A percentile compares a stretch with the other conserved stretches of the same genome.
These are phyloP conservation scores for peach (Prunus persica) DNA, from an alignment of 306 rosid genomes.

Conservation along the genomic window Prunus_persica_NCBIv2 NC_034014.1:27471001-27471500, in stretches of 20 bases:
- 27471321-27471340: neutral
- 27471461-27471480: neutral
- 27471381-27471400: neutral
- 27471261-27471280: neutral
- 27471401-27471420: no score
- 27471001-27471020: neutral
- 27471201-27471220: neutral
- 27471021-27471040: neutral
- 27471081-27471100: neutral
- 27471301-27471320: neutral
- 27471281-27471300: neutral
- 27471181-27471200: neutral
- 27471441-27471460: neutral
- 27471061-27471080: neutral
- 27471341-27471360: neutral
- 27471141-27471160: neutral
- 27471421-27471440: neutral
- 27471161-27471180: neutral
- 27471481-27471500: neutral
- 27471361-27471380: neutral
- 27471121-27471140: neutral
- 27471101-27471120: neutral
- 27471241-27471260: neutral
- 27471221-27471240: neutral
- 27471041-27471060: neutral